Conservation (phyloP, 192 early-diverging fungal species). For the Podochytrium sp. region DNA sequence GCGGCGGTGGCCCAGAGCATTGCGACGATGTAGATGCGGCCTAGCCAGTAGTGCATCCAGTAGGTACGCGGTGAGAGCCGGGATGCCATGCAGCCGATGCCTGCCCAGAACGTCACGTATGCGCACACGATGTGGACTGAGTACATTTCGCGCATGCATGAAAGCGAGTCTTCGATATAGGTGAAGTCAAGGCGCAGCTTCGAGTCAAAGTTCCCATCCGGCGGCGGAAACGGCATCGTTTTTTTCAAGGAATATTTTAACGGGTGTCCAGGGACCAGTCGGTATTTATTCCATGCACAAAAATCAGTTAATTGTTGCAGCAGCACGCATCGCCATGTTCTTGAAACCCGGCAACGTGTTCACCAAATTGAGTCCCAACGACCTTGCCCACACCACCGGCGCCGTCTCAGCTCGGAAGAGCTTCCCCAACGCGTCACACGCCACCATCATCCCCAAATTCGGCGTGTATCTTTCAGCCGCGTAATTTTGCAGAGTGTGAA, state of each 20-base stretch:
- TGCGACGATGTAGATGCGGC: slow-evolving; percentile 38
- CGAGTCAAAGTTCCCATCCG: slow-evolving; percentile 3
- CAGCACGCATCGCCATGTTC: slow-evolving; percentile 32
- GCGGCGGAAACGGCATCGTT: too few relatives aligned
- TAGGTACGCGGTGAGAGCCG: slow-evolving; percentile 26
- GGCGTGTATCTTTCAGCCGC: slow-evolving; percentile 78
- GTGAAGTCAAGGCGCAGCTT: slow-evolving; percentile 17
- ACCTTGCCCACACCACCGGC: slow-evolving; percentile 70
- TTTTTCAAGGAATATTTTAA: too few relatives aligned
- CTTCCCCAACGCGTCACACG: slow-evolving; percentile 79
- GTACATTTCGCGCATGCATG: slow-evolving; percentile 28
- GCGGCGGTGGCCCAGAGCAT: slow-evolving; percentile 44
- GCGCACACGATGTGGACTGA: slow-evolving; percentile 25
- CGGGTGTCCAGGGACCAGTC: too few relatives aligned
- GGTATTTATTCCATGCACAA: too few relatives aligned
- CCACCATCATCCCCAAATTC: slow-evolving; percentile 84
- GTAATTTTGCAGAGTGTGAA: slow-evolving; percentile 79
- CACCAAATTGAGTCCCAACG: slow-evolving; percentile 71
- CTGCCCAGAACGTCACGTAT: slow-evolving; percentile 32
- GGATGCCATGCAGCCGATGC: slow-evolving; percentile 38
- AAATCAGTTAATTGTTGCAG: slow-evolving; percentile 1
- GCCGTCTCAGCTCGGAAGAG: slow-evolving; percentile 72
- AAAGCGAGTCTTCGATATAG: slow-evolving; percentile 24
- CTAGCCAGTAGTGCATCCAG: slow-evolving; percentile 40
- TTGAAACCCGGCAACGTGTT: slow-evolving; percentile 73